Evolutionary conservation across 352 stramenopile genomes (phyloP).

Genomic region (Globisporangium paddicum): DNA sequence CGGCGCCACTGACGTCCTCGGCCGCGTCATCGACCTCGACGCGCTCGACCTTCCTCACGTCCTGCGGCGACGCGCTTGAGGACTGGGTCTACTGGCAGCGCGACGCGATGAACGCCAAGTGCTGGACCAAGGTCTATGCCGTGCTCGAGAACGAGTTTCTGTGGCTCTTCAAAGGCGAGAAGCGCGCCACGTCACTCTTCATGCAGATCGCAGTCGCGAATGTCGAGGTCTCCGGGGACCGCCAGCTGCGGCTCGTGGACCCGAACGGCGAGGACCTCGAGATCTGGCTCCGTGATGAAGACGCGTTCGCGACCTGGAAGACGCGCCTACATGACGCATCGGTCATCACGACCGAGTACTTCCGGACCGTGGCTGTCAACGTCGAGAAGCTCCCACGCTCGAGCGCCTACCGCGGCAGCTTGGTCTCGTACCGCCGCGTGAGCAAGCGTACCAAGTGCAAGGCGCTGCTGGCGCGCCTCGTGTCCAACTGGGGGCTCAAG

Average conservation of each 20-base stretch:
- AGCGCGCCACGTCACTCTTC: constrained; percentile 49
- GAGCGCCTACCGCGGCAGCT: constrained; percentile 61
- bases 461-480: constrained; percentile 36
- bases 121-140: constrained; percentile 81
- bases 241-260: constrained; percentile 61
- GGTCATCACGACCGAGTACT: constrained; percentile 56
- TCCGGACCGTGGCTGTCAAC: constrained; percentile 50
- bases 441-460: constrained; percentile 49
- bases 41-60: constrained; percentile 45
- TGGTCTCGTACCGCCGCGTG: constrained; percentile 54
- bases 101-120: constrained; percentile 52
- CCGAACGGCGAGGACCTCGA: constrained; percentile 74
- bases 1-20: constrained; percentile 14
- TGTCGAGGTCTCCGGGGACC: constrained; percentile 59
- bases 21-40: constrained; percentile 21
- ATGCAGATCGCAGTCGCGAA: constrained; percentile 73
- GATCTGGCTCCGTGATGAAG: constrained; percentile 59
- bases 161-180: constrained; percentile 72
- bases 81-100: constrained; percentile 87
- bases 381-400: constrained; percentile 49
- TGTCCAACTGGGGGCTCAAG: constrained; percentile 33
- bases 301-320: constrained; percentile 46
- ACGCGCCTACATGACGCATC: constrained; percentile 56
- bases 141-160: constrained; percentile 80
- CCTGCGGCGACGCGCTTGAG: constrained; percentile 38